These are phyloP conservation scores for Cornus suecica DNA, from an alignment of 148 eudicot genomes.

Conservation along the genomic window DNA sequence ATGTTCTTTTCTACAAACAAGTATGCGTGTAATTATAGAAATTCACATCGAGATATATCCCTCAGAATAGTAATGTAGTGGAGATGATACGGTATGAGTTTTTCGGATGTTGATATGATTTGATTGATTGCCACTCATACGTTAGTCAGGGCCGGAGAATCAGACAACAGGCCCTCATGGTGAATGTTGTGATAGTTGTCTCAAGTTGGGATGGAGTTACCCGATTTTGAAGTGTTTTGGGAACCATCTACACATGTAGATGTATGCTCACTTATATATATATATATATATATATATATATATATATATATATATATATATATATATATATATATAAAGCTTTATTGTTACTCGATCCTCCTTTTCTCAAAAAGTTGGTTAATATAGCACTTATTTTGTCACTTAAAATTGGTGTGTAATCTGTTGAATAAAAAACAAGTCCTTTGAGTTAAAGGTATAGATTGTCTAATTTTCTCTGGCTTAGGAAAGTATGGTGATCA, in stretches of 20 bases:
- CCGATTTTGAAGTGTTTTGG: background rate
- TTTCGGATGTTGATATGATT: background rate
- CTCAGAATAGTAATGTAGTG: background rate
- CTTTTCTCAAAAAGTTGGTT: background rate
- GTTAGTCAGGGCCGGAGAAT: background rate
- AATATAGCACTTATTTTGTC: too few species aligned
- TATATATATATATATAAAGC: background rate
- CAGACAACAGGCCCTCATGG: background rate
- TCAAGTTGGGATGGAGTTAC: background rate
- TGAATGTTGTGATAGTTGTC: background rate
- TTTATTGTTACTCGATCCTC: background rate
- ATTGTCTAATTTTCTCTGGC: too few species aligned
- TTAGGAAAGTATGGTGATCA: too few species aligned
- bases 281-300: background rate
- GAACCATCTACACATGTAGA: background rate
- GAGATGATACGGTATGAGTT: background rate
- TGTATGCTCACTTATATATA: background rate
- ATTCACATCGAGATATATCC: background rate
- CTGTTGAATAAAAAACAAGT: too few species aligned
- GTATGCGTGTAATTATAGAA: slow-evolving; percentile 20
- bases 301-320: too few species aligned
- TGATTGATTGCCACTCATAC: background rate
- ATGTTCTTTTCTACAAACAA: slow-evolving; percentile 90
- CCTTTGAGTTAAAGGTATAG: too few species aligned
- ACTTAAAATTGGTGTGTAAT: too few species aligned